A percentile compares a stretch with the other conserved stretches of the same genome.
These are phyloP conservation scores for Arthrobotrys megalospora DNA, from an alignment of 2,329 filamentous ascomycete genomes.

Conservation along the genomic window DNA sequence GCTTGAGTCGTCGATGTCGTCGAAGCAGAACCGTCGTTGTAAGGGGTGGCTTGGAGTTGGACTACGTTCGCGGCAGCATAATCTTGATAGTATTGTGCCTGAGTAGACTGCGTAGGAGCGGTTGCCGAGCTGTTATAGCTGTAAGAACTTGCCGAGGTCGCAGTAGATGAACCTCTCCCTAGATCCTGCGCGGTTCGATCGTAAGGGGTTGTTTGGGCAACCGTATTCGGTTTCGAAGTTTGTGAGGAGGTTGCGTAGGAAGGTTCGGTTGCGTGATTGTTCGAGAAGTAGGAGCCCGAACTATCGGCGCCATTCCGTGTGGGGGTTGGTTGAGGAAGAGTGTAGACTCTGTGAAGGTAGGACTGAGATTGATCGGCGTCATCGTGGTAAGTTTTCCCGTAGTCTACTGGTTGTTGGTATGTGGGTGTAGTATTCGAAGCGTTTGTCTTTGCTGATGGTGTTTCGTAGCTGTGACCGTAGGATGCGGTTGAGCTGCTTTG, in stretches of 20 bases:
- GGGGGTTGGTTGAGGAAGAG: conserved; percentile 35
- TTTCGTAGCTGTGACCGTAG: conserved; percentile 21
- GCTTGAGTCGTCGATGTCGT: neutral
- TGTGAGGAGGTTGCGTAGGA: conserved; percentile 25
- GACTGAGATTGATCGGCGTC: conserved; percentile 39
- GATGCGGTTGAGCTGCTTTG: conserved; percentile 21
- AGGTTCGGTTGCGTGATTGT: conserved; percentile 5
- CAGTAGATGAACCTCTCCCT: neutral
- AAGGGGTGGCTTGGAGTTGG: neutral
- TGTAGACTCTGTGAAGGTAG: conserved; percentile 36
- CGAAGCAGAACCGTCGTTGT: neutral
- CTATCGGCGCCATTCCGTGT: conserved; percentile 26
- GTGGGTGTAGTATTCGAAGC: neutral
- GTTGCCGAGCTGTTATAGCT: conserved; percentile 4
- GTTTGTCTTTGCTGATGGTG: conserved; percentile 13
- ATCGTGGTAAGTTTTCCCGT: conserved; percentile 45
- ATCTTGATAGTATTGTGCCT: conserved; percentile 37
- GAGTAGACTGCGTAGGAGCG: neutral
- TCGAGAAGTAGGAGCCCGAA: conserved; percentile 29
- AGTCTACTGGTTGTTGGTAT: conserved; percentile 27
- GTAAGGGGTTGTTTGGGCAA: conserved; percentile 10
- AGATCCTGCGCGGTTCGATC: neutral
- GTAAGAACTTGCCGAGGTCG: conserved; percentile 11
- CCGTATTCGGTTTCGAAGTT: conserved; percentile 6
- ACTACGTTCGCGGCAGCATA: conserved; percentile 13